Evolutionary conservation across 176 grass and related monocot species (phyloP).

Genomic region (Zea luxurians): DNA sequence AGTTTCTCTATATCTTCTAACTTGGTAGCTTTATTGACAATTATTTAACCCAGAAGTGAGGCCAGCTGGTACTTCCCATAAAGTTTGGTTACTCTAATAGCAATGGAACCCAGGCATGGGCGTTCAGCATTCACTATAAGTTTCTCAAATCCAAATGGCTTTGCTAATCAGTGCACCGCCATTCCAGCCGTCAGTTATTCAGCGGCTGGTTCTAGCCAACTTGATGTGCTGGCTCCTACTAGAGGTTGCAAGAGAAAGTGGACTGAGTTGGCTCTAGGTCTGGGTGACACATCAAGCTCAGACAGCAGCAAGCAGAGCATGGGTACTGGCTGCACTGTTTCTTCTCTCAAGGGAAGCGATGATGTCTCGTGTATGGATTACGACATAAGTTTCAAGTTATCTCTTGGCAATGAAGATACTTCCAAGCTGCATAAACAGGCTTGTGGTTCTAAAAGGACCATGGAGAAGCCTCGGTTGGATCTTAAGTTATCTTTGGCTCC

Average conservation of each 20-base stretch:
- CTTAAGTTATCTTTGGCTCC: constrained; percentile 72
- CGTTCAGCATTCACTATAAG: constrained; percentile 43
- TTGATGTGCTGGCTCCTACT: constrained; percentile 46
- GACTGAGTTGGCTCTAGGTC: constrained; percentile 48
- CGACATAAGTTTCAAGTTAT: constrained; percentile 60
- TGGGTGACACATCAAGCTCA: constrained; percentile 63
- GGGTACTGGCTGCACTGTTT: constrained; percentile 53
- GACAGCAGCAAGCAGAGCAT: constrained; percentile 74
- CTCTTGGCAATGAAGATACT: constrained; percentile 58
- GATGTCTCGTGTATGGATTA: constrained; percentile 66
- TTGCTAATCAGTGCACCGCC: constrained; percentile 21
- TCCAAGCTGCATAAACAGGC: constrained; percentile 41
- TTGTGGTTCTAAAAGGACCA: constrained; percentile 46
- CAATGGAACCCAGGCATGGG: constrained; percentile 44
- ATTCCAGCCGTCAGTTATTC: constrained; percentile 20
- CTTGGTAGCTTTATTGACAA: constrained; percentile 47
- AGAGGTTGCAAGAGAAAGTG: constrained; percentile 74
- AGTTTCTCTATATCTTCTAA: constrained; percentile 41
- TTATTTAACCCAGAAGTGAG: constrained; percentile 44
- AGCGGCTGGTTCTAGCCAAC: constrained; percentile 37
- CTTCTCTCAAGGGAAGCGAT: constrained; percentile 61
- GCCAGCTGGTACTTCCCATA: constrained; percentile 26
- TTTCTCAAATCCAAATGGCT: constrained; percentile 53
- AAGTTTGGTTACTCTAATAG: constrained; percentile 29
- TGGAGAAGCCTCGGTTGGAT: constrained; percentile 47